Base-by-base conservation (phyloP, 495 filamentous ascomycete species). In the Haplographium delicatum region DNA sequence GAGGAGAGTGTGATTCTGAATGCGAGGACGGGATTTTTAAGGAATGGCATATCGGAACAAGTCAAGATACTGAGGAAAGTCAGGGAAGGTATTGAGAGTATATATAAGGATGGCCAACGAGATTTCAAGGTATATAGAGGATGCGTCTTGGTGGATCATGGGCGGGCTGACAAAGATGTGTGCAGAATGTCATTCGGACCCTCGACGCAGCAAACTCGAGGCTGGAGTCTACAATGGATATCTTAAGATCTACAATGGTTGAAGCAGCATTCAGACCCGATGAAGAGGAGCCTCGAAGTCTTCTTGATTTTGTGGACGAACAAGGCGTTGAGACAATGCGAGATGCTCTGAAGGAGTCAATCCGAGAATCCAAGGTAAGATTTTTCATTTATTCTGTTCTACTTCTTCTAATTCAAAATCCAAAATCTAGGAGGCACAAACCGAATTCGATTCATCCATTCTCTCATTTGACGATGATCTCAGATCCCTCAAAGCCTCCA, bases 281-380 rank as follows among this genome's bases (percentile, higher is more conserved):
- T 0, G 77, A 76, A 13, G 84, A 88, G 62, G 76, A 77, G 31
- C 71, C 74, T 18, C 85, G 85, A 63, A 86, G 71, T 54, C 68
- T 98, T 53, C 78, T 91, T 60, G 90, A 96, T 64, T 98, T 97
- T 67, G 82, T 96, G 35, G 91, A 97, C 60, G 87, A 88, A 58
- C 70, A 79, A 16, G 81, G 79, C 8, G 85, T 96, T 4, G 84
- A 88, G 24, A 72, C 74, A 45, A 72, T 95, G 49, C 75, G 81
- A 44, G 67, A 79, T 33, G 67, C 75, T 0, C 64, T 96, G 38
- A 87, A 85, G 56, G 71, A 70, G 30, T 84, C 82, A 31, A 86
- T 95, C 31, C 67, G 59, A 11, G 69, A 75, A 42, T 56, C 76
- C 19, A 70, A 73, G 63, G 74, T 73, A 58, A 24, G 35, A 18